Conservation (phyloP, 1,284 basidiomycete species). For the Sanghuangporus sanghuang region DNA sequence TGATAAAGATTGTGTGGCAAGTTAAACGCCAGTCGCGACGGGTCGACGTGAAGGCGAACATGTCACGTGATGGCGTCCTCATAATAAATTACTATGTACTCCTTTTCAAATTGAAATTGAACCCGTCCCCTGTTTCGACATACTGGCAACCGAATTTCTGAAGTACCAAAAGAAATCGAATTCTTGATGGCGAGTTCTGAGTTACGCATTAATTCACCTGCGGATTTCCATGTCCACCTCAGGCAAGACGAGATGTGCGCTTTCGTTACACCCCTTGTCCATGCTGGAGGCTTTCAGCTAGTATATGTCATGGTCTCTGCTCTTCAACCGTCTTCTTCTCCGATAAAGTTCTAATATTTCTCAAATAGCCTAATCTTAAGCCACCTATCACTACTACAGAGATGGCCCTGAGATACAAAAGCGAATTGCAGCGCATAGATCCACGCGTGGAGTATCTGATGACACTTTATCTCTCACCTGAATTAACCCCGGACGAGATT, state of each 20-base stretch:
- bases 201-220: slow-evolving; percentile 63
- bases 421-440: slow-evolving; percentile 71
- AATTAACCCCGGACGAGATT: slow-evolving; percentile 89
- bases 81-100: not conserved
- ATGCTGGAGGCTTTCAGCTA: slow-evolving; percentile 82
- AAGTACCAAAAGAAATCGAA: not conserved
- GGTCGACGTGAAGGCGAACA: not conserved
- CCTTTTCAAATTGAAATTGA: too few species aligned
- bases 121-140: too few species aligned
- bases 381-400: slow-evolving; percentile 89
- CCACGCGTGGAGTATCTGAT: slow-evolving; percentile 85
- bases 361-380: slow-evolving; percentile 81
- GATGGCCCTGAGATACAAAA: slow-evolving; percentile 79
- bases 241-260: slow-evolving; percentile 81
- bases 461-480: slow-evolving; percentile 92
- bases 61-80: slow-evolving; percentile 6
- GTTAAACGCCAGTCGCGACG: not conserved
- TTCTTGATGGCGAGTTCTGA: slow-evolving; percentile 28
- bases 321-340: slow-evolving; percentile 17
- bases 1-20: not conserved
- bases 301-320: slow-evolving; percentile 92
- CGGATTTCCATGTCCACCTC: slow-evolving; percentile 97
- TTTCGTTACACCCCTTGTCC: slow-evolving; percentile 89
- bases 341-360: slow-evolving; percentile 17
- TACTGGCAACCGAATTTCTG: not conserved